Conservation (phyloP, 495 filamentous ascomycete genomes). For the Usnea hakonensis region DNA sequence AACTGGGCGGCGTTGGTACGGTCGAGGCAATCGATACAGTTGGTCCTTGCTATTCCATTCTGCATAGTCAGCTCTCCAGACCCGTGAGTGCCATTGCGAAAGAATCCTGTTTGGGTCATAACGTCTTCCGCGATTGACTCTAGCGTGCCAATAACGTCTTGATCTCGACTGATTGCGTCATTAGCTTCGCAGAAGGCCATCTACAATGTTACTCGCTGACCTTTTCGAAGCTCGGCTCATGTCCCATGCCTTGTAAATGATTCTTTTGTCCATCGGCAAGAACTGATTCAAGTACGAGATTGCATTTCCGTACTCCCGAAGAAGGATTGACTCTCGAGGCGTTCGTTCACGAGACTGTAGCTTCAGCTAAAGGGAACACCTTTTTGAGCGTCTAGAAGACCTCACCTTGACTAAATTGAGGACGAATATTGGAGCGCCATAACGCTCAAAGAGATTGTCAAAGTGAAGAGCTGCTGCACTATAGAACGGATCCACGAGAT, state of each 20-base stretch:
- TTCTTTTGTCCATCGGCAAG: slow-evolving; percentile 72
- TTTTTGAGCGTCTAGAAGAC: background rate
- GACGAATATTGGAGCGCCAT: slow-evolving; percentile 83
- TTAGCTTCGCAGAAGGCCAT: background rate
- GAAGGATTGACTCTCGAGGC: slow-evolving; percentile 85
- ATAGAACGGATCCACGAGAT: slow-evolving; percentile 92
- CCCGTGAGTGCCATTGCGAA: slow-evolving; percentile 74
- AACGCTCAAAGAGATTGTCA: slow-evolving; percentile 89
- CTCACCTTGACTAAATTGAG: slow-evolving; percentile 81
- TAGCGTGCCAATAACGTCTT: slow-evolving; percentile 88
- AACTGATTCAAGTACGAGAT: slow-evolving; percentile 94
- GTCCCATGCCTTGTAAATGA: slow-evolving; percentile 91
- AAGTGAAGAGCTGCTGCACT: slow-evolving; percentile 94
- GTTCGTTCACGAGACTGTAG: slow-evolving; percentile 62
- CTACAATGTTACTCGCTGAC: background rate
- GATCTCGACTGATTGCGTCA: slow-evolving; percentile 55
- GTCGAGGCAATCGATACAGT: slow-evolving; percentile 96
- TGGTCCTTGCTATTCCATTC: slow-evolving; percentile 88
- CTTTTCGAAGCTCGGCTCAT: slow-evolving; percentile 94
- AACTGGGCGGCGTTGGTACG: slow-evolving; percentile 96
- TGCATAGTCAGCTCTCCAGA: slow-evolving; percentile 63
- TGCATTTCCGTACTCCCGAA: slow-evolving; percentile 80
- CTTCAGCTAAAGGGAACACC: background rate
- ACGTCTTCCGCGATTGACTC: slow-evolving; percentile 85
- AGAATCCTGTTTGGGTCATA: slow-evolving; percentile 78